Percentiles rank a stretch among this genome's conserved stretches.
These are phyloP conservation scores for Boletus huronensis DNA, from an alignment of 768 basidiomycete species.

Conservation along the genomic window DNA sequence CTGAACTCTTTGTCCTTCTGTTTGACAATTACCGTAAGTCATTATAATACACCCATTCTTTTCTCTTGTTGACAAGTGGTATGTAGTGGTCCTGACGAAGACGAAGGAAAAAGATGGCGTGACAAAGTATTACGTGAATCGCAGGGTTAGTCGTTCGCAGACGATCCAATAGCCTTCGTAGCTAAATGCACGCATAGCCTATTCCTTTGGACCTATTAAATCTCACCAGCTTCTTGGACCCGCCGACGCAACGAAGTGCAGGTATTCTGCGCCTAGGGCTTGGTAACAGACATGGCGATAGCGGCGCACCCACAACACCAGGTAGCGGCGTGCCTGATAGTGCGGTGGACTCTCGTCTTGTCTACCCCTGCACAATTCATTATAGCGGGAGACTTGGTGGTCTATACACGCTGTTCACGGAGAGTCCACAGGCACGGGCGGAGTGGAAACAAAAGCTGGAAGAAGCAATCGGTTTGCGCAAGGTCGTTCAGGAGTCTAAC, in stretches of 20 bases:
- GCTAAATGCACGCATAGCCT: constrained; percentile 48
- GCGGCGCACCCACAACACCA: constrained; percentile 23
- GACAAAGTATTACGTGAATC: constrained; percentile 75
- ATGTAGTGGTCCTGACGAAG: constrained; percentile 84
- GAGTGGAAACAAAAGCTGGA: constrained; percentile 92
- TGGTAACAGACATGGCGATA: constrained; percentile 35
- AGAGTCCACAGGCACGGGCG: constrained; percentile 63
- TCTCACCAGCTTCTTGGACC: constrained; percentile 78
- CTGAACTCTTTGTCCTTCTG: constrained; percentile 82
- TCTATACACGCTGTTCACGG: constrained; percentile 83
- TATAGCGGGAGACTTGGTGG: constrained; percentile 89
- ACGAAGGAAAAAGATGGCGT: constrained; percentile 72
- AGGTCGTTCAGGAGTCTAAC: constrained; percentile 87
- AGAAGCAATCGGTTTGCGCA: constrained; percentile 81
- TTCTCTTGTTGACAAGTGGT: constrained; percentile 10
- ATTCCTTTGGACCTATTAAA: constrained; percentile 90
- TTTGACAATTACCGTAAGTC: constrained; percentile 92
- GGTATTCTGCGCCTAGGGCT: constrained; percentile 66
- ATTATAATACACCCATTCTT: no score
- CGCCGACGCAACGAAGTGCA: constrained; percentile 68
- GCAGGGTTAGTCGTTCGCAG: constrained; percentile 51
- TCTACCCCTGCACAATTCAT: constrained; percentile 85
- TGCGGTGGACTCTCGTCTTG: constrained; percentile 63
- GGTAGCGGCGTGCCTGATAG: constrained; percentile 36
- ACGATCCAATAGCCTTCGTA: neutral